Conservation (phyloP, 352 stramenopile genomes). For the Phytopythium chamaehyphon region DNA sequence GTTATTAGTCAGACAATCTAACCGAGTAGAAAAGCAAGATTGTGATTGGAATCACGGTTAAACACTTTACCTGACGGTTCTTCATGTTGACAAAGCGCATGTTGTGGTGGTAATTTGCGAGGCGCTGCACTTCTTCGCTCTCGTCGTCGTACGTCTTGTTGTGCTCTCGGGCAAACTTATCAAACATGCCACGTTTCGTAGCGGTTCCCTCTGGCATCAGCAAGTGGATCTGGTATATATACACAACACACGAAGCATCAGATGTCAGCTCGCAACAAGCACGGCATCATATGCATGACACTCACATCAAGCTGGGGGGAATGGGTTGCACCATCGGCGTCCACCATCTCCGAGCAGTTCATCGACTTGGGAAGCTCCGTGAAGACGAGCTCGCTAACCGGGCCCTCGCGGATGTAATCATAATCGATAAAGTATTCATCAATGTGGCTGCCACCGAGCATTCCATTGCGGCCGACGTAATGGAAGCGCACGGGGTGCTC, state of each 20-base stretch:
- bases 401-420: constrained; percentile 74
- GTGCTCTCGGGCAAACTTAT: constrained; percentile 58
- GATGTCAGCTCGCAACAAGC: not conserved
- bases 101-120: constrained; percentile 78
- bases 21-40: too few species aligned
- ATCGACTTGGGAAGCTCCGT: constrained; percentile 62
- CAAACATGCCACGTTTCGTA: constrained; percentile 59
- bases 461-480: constrained; percentile 80
- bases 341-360: constrained; percentile 73
- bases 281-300: constrained; percentile 6
- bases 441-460: constrained; percentile 86
- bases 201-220: constrained; percentile 66
- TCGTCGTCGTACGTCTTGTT: constrained; percentile 54
- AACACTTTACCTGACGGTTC: constrained; percentile 67
- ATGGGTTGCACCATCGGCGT: constrained; percentile 43
- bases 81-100: constrained; percentile 81
- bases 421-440: constrained; percentile 91
- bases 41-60: not conserved
- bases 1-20: not conserved
- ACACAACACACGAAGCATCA: constrained; percentile 8
- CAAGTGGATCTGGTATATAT: constrained; percentile 63
- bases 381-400: constrained; percentile 65
- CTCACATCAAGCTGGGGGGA: constrained; percentile 64
- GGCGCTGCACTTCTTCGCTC: constrained; percentile 41
- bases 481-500: constrained; percentile 82